Evolutionary conservation across 2,329 filamentous ascomycete genomes (phyloP), one percentile per base, ranked within the genome.

Genomic region (Microsporum audouinii): DNA sequence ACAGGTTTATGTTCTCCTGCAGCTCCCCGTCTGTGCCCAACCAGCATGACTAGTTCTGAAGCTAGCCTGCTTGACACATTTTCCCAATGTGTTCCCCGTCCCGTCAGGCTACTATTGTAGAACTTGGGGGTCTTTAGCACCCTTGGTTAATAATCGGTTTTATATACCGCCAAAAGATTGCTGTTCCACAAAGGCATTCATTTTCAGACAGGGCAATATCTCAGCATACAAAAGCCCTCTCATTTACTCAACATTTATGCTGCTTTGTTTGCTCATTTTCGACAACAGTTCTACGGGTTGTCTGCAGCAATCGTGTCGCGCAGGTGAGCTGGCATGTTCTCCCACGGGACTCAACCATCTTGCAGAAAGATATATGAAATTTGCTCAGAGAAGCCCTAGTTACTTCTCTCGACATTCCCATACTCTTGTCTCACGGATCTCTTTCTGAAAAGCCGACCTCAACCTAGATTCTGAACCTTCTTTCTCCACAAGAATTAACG

Each of bases 161-260:
- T 62, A 61, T 63, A 61, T 67, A 61, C 66, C 66, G 66, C 63
- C 65, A 64, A 68, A 49, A 67, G 63, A 66, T 66, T 63, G 63
- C 64, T 63, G 72, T 72, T 70, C 63, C 69, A 73, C 72, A 66
- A 66, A 61, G 61, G 47, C 62, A 67, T 63, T 65, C 61, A 63
- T 64, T 66, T 66, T 66, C 64, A 63, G 66, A 60, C 66, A 66
- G 64, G 61, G 63, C 56, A 64, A 56, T 60, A 60, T 66, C 59
- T 43, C 62, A 58, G 57, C 55, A 41, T 57, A 57, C 39, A 43
- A 57, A 57, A 41, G 34, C 36, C 36, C 55, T 43, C 51, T 41
- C 39, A 61, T 61, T 62, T 63, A 63, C 62, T 58, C 60, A 59
- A 58, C 41, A 43, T 34, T 43, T n/a, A 41, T 53, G 17, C 55